Percentiles rank a stretch among this genome's conserved stretches.
These are phyloP conservation scores for Dryadomyces sulphureus DNA, from an alignment of 2,329 filamentous ascomycete species.

Conservation along the genomic window DNA sequence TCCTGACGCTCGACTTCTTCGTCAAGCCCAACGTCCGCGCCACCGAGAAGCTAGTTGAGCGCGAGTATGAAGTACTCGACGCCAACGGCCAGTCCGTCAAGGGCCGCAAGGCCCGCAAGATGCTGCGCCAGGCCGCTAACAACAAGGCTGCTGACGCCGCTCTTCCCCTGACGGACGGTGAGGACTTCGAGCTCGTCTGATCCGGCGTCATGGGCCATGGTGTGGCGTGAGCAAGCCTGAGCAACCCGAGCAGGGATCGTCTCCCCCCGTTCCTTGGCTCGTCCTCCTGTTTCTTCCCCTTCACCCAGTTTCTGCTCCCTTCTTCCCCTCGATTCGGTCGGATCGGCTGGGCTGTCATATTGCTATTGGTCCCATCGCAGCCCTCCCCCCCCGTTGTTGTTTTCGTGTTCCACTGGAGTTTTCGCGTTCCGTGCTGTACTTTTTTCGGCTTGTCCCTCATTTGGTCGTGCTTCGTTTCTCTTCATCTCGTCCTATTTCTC, in stretches of 20 bases:
- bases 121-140: conserved; percentile 19
- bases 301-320: no score
- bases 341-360: neutral
- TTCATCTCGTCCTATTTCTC: neutral
- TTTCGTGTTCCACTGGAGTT: no score
- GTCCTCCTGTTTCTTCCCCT: no score
- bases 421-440: neutral
- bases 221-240: neutral
- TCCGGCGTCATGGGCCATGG: neutral
- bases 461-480: neutral
- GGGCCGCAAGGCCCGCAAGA: conserved; percentile 27
- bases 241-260: neutral
- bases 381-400: no score
- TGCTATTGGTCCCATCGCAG: no score
- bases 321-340: neutral
- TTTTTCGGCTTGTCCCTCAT: neutral
- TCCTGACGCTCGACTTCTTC: conserved; percentile 23
- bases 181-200: conserved; percentile 13
- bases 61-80: conserved; percentile 33
- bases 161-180: conserved; percentile 6
- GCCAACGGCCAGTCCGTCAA: conserved; percentile 27
- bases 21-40: conserved; percentile 21
- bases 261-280: no score
- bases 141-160: neutral
- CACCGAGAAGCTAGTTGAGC: conserved; percentile 29